These are phyloP conservation scores for Chrysoporthe austroafricana DNA, from an alignment of 2,329 filamentous ascomycete species.

Conservation along the genomic window DNA sequence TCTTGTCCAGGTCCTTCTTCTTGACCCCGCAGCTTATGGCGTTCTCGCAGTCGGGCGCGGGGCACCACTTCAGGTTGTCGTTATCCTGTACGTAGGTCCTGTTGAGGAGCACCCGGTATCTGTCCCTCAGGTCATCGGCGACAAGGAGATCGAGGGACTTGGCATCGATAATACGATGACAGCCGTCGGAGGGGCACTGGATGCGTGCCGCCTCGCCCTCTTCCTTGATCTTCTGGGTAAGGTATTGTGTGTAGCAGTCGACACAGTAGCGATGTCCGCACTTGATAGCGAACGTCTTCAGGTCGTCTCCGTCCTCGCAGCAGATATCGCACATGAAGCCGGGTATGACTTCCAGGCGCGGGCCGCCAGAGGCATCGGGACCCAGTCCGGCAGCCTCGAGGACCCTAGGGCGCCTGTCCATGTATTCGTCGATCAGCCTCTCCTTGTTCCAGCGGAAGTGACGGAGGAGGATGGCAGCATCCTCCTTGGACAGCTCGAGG, in stretches of 20 bases:
- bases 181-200: constrained; percentile 86
- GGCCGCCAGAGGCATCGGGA: constrained; percentile 61
- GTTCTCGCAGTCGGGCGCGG: constrained; percentile 94
- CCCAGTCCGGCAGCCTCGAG: constrained; percentile 84
- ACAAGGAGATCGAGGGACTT: constrained; percentile 82
- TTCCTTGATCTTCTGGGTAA: constrained; percentile 89
- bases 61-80: constrained; percentile 95
- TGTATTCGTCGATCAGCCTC: constrained; percentile 90
- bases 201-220: constrained; percentile 96
- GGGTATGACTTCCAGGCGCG: constrained; percentile 70
- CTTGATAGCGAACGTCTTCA: constrained; percentile 90
- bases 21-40: constrained; percentile 88
- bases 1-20: constrained; percentile 79
- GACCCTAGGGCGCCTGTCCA: constrained; percentile 82
- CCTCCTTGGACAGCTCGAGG: constrained; percentile 84
- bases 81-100: constrained; percentile 97
- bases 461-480: constrained; percentile 86
- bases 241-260: constrained; percentile 88
- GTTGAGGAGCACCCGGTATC: constrained; percentile 86
- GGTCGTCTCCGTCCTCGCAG: constrained; percentile 79
- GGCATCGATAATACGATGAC: constrained; percentile 88
- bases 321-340: constrained; percentile 95
- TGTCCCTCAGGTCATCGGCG: constrained; percentile 54
- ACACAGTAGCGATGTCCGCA: constrained; percentile 94
- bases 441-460: constrained; percentile 97